Evolutionary conservation across 257 asterid species (phyloP), one percentile per base, ranked within the genome.

Genomic region (Jasminum sambac): DNA sequence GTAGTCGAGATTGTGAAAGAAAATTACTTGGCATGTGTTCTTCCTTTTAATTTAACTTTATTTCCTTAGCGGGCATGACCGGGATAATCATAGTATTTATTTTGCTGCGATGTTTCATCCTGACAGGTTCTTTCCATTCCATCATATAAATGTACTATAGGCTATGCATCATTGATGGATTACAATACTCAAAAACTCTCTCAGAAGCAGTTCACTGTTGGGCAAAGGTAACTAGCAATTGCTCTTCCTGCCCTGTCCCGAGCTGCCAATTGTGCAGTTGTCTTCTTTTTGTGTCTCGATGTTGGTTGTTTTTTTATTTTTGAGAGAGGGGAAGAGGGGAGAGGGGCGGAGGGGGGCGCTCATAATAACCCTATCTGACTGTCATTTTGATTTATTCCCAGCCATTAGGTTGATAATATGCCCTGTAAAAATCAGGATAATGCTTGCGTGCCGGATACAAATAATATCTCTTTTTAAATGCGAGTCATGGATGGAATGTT

Each of bases 81-180:
- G 26, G 46, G 72, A 43, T 61, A 68, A 66, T 74, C 50, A 63
- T 46, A 19, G 25, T 71, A 26, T 14, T 14, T 60, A 30, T 30
- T 17, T 41, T 26, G 6, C 69, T n/a, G 37, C 8, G 25, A 24
- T 37, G 13, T 24, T 68, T 62, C 24, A 19, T 39, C 23, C 63
- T 21, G 71, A 42, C 87, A 95, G 98, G 99, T 95, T 74, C 95
- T 95, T 44, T 89, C 98, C 16, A 59, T 95, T 77, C 98, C 98
- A 50, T 79, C 85, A 52, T 74, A 84, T 75, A 82, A 78, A 72
- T 78, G 68, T 78, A 75, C 88, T 64, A 40, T 91, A 69, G 99
- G 97, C 68, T 95, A 88, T 74, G 98, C 97, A 59, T 89, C 98
- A 43, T 40, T 77, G 44, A 70, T 78, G 70, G 99, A 95, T 83